Conservation (phyloP, 352 stramenopile genomes). For the Thalassiosira mediterranea region DNA sequence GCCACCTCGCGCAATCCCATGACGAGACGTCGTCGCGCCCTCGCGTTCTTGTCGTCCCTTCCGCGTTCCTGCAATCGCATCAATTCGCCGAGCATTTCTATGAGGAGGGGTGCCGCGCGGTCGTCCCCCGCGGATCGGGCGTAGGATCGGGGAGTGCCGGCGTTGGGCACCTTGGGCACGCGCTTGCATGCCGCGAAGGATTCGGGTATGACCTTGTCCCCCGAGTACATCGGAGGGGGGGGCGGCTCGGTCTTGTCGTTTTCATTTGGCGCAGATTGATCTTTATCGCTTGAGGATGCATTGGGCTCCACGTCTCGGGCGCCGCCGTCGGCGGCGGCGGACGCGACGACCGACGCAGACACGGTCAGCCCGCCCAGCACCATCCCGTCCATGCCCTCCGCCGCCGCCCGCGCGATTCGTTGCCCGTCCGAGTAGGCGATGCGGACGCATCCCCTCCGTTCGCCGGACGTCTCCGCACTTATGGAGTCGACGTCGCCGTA, state of each 20-base stretch:
- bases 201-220: constrained; percentile 78
- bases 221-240: constrained; percentile 61
- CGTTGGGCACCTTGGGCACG: constrained; percentile 79
- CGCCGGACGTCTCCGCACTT: constrained; percentile 15
- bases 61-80: constrained; percentile 78
- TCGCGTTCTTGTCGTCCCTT: constrained; percentile 77
- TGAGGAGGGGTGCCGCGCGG: constrained; percentile 58
- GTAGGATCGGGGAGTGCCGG: constrained; percentile 58
- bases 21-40: constrained; percentile 83
- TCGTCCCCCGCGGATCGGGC: constrained; percentile 59
- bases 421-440: constrained; percentile 48
- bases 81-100: constrained; percentile 81
- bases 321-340: not conserved
- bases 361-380: constrained; percentile 53
- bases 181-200: constrained; percentile 75
- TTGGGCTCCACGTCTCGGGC: too few species aligned
- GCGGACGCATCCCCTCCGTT: constrained; percentile 34
- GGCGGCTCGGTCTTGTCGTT: constrained; percentile 16
- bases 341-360: constrained; percentile 21
- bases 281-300: too few species aligned
- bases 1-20: constrained; percentile 92
- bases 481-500: constrained; percentile 52
- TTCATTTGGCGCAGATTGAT: constrained; percentile 20
- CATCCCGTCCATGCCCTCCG: constrained; percentile 51
- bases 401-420: constrained; percentile 36